Conservation (phyloP, 345 rosid species). For the Carallia pectinifolia region DNA sequence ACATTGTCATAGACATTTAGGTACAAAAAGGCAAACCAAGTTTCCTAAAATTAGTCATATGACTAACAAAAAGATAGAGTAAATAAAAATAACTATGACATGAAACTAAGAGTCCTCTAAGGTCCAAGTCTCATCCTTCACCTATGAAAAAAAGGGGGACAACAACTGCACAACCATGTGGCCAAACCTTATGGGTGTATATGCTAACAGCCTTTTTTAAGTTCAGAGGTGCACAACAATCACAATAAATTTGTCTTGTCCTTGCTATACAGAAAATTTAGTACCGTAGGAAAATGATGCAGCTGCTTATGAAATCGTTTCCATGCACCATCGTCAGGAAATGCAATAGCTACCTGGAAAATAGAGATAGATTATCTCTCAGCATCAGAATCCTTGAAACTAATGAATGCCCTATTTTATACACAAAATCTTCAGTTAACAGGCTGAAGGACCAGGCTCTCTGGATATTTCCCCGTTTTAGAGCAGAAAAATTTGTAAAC, state of each 20-base stretch:
- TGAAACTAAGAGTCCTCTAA: no score
- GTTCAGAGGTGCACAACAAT: not conserved
- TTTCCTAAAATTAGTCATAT: not conserved
- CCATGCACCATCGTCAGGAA: conserved; percentile 99
- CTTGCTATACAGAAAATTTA: not conserved
- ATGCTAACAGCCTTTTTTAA: not conserved
- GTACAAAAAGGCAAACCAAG: not conserved
- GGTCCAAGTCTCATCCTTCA: no score
- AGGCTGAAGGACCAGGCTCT: no score
- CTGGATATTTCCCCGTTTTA: no score
- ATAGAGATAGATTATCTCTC: conserved; percentile 12
- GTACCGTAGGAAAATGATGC: conserved; percentile 93
- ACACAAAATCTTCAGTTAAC: not conserved
- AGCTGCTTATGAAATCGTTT: conserved; percentile 94
- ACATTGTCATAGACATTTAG: not conserved
- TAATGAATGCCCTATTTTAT: not conserved
- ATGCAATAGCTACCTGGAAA: conserved; percentile 89
- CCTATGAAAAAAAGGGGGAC: no score
- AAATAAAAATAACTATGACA: not conserved
- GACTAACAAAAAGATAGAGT: not conserved
- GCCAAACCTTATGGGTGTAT: not conserved
- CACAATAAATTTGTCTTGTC: not conserved
- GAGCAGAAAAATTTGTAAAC: no score
- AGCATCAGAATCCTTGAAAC: not conserved
- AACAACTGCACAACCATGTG: not conserved